A percentile compares a stretch with the other conserved stretches of the same genome.
Conservation (phyloP, 202 grass and related monocot species). For the Musa balbisiana region DNA sequence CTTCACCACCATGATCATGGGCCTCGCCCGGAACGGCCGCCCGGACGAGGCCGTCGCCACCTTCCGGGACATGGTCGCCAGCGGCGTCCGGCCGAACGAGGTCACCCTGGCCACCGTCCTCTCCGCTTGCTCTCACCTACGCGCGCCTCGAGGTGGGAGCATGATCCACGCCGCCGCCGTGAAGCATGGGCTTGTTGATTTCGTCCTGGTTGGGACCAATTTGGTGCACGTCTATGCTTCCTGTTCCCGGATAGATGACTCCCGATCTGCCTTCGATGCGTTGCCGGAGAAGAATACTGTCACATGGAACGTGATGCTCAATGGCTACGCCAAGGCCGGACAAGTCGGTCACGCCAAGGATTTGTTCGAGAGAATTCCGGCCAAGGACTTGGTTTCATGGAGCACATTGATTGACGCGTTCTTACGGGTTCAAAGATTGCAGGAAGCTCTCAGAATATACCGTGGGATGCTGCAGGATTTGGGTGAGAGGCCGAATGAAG, state of each 20-base stretch:
- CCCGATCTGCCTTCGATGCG: conserved; percentile 8
- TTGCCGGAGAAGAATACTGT: conserved; percentile 15
- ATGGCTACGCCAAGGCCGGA: conserved; percentile 23
- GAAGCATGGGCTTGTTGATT: conserved; percentile 25
- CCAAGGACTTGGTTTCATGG: conserved; percentile 24
- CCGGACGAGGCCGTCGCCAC: conserved; percentile 17
- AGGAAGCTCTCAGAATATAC: conserved; percentile 8
- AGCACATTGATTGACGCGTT: conserved; percentile 16
- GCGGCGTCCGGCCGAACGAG: conserved; percentile 30
- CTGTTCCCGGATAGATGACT: conserved; percentile 25
- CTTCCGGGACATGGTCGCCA: conserved; percentile 37
- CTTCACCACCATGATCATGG: conserved; percentile 44
- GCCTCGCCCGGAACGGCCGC: conserved; percentile 20
- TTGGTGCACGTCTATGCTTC: conserved; percentile 38
- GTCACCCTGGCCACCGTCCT: conserved; percentile 37
- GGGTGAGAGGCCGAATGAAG: conserved; percentile 1
- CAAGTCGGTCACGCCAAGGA: not conserved
- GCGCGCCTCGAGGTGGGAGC: not conserved
- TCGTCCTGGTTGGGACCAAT: conserved; percentile 48
- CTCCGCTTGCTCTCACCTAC: not conserved
- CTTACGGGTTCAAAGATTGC: conserved; percentile 5
- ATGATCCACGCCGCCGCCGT: conserved; percentile 30
- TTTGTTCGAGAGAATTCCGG: conserved; percentile 11
- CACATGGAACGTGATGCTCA: conserved; percentile 25
- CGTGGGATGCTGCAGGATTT: conserved; percentile 7